A percentile compares a stretch with the other conserved stretches of the same genome.
phyloP scores from a whole-genome alignment of 805 yeast genomes.

The Schizosaccharomyces octosporus region DNA sequence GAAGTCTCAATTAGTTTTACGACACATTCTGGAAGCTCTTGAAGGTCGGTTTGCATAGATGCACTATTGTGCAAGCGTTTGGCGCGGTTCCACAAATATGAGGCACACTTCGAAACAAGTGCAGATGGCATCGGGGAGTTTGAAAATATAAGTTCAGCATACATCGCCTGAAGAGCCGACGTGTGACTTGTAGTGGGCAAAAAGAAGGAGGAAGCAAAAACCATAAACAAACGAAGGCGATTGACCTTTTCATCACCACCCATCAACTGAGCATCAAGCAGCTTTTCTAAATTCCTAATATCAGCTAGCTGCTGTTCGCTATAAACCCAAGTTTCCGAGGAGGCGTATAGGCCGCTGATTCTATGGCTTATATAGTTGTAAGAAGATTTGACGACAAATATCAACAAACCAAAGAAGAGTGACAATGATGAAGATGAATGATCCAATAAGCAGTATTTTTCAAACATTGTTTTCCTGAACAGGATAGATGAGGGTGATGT shows the following conservation, averaged over 20 bases:
- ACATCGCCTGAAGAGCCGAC: constrained; percentile 13
- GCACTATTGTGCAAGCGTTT: background rate
- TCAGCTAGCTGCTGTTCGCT: background rate
- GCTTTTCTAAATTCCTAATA: constrained; percentile 9
- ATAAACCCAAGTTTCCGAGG: background rate
- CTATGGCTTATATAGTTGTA: background rate
- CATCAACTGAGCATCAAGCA: constrained; percentile 16
- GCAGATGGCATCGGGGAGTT: background rate
- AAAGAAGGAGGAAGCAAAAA: constrained; percentile 11
- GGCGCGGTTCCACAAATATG: background rate
- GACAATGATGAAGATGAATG: background rate
- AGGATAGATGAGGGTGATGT: background rate
- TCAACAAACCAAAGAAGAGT: background rate
- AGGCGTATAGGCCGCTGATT: background rate
- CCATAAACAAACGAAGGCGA: constrained; percentile 9
- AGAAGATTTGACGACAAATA: background rate
- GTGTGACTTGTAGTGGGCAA: constrained; percentile 10
- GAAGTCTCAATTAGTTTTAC: background rate
- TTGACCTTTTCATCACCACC: constrained; percentile 15
- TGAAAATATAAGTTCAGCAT: constrained; percentile 10
- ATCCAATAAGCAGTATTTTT: background rate
- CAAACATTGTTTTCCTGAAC: background rate
- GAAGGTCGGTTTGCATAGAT: background rate
- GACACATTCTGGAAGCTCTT: background rate
- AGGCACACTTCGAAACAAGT: background rate